Conservation (phyloP, 805 yeast species). For the Cyberlindnera maclurae region DNA sequence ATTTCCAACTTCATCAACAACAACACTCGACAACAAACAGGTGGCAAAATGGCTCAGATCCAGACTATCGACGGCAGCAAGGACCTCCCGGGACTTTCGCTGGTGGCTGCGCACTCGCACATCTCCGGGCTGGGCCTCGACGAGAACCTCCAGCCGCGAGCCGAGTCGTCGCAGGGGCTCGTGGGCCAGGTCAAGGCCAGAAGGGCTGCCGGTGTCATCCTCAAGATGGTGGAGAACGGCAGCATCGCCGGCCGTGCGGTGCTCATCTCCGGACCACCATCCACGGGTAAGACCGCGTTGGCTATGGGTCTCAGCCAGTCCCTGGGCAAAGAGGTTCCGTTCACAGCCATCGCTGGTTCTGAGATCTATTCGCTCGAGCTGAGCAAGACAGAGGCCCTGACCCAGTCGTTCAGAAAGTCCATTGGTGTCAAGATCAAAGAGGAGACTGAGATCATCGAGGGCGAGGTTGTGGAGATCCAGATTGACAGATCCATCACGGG, state of each 20-base stretch:
- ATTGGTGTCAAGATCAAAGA: slow-evolving; percentile 94
- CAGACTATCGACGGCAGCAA: slow-evolving; percentile 37
- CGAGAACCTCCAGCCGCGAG: slow-evolving; percentile 75
- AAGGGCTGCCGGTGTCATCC: slow-evolving; percentile 89
- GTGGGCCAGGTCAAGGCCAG: slow-evolving; percentile 95
- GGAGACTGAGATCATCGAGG: slow-evolving; percentile 95
- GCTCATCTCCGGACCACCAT: slow-evolving; percentile 94
- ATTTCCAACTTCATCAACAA: slow-evolving; percentile 5
- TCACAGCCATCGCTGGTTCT: slow-evolving; percentile 90
- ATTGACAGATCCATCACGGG: slow-evolving; percentile 92
- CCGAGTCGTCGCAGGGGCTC: slow-evolving; percentile 78
- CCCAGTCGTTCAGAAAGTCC: slow-evolving; percentile 93
- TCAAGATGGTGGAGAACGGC: slow-evolving; percentile 90
- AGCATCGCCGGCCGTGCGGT: slow-evolving; percentile 96
- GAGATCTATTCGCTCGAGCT: slow-evolving; percentile 89
- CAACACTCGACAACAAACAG: background rate
- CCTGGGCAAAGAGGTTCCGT: slow-evolving; percentile 70
- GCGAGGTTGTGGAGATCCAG: slow-evolving; percentile 96
- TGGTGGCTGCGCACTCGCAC: slow-evolving; percentile 97
- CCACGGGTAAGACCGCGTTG: slow-evolving; percentile 97
- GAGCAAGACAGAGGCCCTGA: slow-evolving; percentile 91
- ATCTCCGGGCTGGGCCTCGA: slow-evolving; percentile 96
- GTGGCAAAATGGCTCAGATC: slow-evolving; percentile 18
- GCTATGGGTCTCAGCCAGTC: slow-evolving; percentile 88
- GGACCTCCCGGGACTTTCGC: slow-evolving; percentile 56